phyloP scores from a whole-genome alignment of 805 yeast species.

The Kodamaea kaohsiungensis region DNA sequence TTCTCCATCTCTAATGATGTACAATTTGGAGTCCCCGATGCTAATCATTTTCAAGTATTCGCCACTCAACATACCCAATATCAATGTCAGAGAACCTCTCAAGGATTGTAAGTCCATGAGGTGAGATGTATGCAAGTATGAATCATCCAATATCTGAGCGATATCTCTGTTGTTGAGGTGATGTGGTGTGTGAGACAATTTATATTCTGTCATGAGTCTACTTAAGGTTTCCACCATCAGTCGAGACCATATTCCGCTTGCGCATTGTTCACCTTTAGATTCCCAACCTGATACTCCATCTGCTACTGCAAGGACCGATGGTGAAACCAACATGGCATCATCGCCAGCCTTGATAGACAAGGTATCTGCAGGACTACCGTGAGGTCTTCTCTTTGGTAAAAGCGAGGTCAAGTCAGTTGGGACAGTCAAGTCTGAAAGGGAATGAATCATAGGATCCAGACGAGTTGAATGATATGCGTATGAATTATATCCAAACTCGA shows the following conservation, averaged over 20 bases:
- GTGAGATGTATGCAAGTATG: constrained; percentile 49
- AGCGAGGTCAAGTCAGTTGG: constrained; percentile 46
- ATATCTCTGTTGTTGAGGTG: constrained; percentile 44
- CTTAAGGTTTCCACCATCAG: constrained; percentile 53
- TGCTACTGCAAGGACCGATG: constrained; percentile 53
- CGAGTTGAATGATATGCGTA: constrained; percentile 49
- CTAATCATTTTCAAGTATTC: constrained; percentile 46
- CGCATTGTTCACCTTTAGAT: constrained; percentile 38
- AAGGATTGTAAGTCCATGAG: constrained; percentile 50
- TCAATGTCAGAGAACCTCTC: constrained; percentile 51
- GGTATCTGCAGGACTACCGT: constrained; percentile 54
- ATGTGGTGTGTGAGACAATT: constrained; percentile 38
- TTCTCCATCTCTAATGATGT: constrained; percentile 47
- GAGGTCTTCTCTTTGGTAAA: constrained; percentile 50
- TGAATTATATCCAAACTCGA: constrained; percentile 46
- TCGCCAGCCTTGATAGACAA: constrained; percentile 55
- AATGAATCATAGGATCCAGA: constrained; percentile 43
- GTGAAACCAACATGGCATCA: constrained; percentile 57
- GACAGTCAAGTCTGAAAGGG: constrained; percentile 52
- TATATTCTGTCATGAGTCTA: constrained; percentile 46
- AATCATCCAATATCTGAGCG: constrained; percentile 45
- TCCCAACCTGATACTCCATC: constrained; percentile 63
- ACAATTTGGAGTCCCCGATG: constrained; percentile 54
- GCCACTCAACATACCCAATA: constrained; percentile 51
- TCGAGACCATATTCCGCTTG: constrained; percentile 55